Percentiles rank a stretch among this genome's conserved stretches.
Conservation (phyloP, 2,329 filamentous ascomycete species). For the Pseudogymnoascus sp. region DNA sequence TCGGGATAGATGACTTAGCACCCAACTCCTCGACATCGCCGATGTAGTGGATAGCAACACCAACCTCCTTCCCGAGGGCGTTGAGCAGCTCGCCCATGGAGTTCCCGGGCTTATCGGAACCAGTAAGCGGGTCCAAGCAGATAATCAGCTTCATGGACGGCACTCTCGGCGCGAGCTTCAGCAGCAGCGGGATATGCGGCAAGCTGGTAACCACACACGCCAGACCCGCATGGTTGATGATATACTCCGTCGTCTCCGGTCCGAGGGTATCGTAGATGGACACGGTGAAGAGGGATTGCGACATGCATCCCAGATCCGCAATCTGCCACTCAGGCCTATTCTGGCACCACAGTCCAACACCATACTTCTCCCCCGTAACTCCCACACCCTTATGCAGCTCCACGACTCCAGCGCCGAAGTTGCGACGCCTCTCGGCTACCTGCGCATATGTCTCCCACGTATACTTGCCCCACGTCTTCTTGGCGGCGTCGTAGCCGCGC, state of each 20-base stretch:
- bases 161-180: slow-evolving; percentile 70
- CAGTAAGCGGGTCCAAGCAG: slow-evolving; percentile 72
- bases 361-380: slow-evolving; percentile 57
- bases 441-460: slow-evolving; percentile 78
- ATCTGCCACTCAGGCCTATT: slow-evolving; percentile 88
- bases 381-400: slow-evolving; percentile 70
- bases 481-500: slow-evolving; percentile 67
- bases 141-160: slow-evolving; percentile 82
- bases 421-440: slow-evolving; percentile 68
- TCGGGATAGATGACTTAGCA: slow-evolving; percentile 53
- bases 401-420: slow-evolving; percentile 77
- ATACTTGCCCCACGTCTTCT: slow-evolving; percentile 65
- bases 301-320: slow-evolving; percentile 75
- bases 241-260: slow-evolving; percentile 84
- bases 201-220: slow-evolving; percentile 69
- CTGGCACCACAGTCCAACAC: slow-evolving; percentile 76
- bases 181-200: slow-evolving; percentile 68
- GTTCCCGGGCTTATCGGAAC: slow-evolving; percentile 64
- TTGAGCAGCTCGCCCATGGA: slow-evolving; percentile 75
- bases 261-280: slow-evolving; percentile 96
- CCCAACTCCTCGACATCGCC: slow-evolving; percentile 75
- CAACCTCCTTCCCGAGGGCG: slow-evolving; percentile 62
- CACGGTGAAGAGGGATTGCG: slow-evolving; percentile 80
- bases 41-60: slow-evolving; percentile 72
- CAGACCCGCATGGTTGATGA: slow-evolving; percentile 82